These are phyloP conservation scores for Kluyveromyces lactis DNA, from an alignment of 805 yeast genomes.

Conservation along the genomic window DNA sequence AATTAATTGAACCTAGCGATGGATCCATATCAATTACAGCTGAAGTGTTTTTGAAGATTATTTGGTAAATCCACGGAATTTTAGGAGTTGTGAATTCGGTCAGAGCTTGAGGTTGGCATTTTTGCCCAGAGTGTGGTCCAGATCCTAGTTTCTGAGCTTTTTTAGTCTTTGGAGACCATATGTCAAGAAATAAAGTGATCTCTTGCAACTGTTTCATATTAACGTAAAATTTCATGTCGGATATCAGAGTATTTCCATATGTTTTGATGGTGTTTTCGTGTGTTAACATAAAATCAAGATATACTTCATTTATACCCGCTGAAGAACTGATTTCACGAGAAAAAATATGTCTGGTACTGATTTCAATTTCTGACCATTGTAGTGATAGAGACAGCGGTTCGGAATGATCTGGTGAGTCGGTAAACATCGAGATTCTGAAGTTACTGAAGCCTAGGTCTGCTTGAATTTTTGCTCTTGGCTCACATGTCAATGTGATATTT, in stretches of 20 bases:
- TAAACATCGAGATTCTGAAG: slow-evolving; percentile 48
- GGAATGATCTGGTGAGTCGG: slow-evolving; percentile 36
- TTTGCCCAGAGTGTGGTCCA: background rate
- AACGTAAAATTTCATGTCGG: slow-evolving; percentile 52
- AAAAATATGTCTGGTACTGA: slow-evolving; percentile 81
- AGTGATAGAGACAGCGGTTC: slow-evolving; percentile 39
- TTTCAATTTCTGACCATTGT: slow-evolving; percentile 47
- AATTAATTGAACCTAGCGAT: slow-evolving; percentile 59
- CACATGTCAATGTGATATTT: slow-evolving; percentile 72
- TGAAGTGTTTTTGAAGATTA: slow-evolving; percentile 43
- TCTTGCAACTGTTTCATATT: slow-evolving; percentile 85
- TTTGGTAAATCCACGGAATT: slow-evolving; percentile 65
- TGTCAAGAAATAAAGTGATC: slow-evolving; percentile 68
- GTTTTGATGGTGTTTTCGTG: slow-evolving; percentile 35
- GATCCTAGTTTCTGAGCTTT: slow-evolving; percentile 4
- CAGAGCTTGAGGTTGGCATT: slow-evolving; percentile 4
- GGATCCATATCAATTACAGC: slow-evolving; percentile 74
- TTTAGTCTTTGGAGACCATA: slow-evolving; percentile 55
- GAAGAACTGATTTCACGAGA: slow-evolving; percentile 86
- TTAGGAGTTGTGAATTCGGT: slow-evolving; percentile 6
- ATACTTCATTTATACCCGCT: slow-evolving; percentile 38
- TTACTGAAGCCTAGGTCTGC: slow-evolving; percentile 72
- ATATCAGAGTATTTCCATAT: slow-evolving; percentile 43
- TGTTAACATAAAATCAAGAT: slow-evolving; percentile 41
- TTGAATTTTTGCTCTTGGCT: slow-evolving; percentile 88